Percentiles rank a stretch among this genome's conserved stretches.
These are phyloP conservation scores for Margaritispora aquatica DNA, from an alignment of 495 filamentous ascomycete genomes.

Conservation along the genomic window DNA sequence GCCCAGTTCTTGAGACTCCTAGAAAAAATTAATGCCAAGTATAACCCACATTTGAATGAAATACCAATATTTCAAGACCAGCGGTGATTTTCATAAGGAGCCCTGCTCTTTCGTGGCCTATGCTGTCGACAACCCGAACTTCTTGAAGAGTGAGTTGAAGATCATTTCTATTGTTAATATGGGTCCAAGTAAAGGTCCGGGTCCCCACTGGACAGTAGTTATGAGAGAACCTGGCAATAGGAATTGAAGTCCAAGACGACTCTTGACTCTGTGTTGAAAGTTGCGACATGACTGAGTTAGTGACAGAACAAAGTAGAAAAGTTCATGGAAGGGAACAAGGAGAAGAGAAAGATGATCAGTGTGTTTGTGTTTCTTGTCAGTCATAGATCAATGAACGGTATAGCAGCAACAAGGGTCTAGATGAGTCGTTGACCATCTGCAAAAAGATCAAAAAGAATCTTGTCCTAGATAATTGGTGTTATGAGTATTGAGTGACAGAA, in stretches of 20 bases:
- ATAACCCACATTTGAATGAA: not conserved
- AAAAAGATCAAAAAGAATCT: not conserved
- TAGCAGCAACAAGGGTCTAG: conserved; percentile 2
- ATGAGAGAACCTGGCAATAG: conserved; percentile 30
- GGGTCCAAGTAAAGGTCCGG: conserved; percentile 25
- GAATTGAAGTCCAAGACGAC: conserved; percentile 17
- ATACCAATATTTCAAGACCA: conserved; percentile 34
- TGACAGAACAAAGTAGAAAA: conserved; percentile 12
- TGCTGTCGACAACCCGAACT: conserved; percentile 16
- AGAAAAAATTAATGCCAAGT: not conserved
- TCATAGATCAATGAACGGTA: conserved; percentile 15
- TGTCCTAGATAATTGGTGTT: not conserved
- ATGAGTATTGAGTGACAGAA: not conserved
- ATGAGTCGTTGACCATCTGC: not conserved
- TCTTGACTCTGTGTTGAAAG: conserved; percentile 16
- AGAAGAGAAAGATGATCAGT: conserved; percentile 14
- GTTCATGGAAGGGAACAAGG: conserved; percentile 8
- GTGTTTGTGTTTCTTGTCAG: conserved; percentile 5
- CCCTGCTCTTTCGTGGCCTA: conserved; percentile 13
- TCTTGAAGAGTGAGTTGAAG: conserved; percentile 31
- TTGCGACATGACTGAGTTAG: conserved; percentile 21
- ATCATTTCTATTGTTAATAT: conserved; percentile 30
- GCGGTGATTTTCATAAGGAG: conserved; percentile 32
- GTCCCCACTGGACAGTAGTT: conserved; percentile 20
- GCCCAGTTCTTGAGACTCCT: conserved; percentile 22